Evolutionary conservation across 2,329 filamentous ascomycete genomes (phyloP).

Genomic region (Sordariomycetes sp.): DNA sequence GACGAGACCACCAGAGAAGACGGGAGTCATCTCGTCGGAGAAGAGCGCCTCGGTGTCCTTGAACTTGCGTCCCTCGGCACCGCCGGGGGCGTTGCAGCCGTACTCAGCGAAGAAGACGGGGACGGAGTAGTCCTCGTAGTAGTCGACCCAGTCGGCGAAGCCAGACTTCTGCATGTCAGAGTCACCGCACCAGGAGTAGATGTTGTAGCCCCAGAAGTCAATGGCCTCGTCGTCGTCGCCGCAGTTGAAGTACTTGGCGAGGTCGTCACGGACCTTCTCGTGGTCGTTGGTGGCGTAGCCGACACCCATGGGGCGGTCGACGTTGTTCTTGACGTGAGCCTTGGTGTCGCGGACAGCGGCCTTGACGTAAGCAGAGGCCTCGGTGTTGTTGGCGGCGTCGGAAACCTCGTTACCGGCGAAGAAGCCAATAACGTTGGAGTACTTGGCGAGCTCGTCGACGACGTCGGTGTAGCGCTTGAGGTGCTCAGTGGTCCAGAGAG

Average conservation of each 20-base stretch:
- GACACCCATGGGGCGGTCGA: slow-evolving; percentile 74
- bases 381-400: slow-evolving; percentile 81
- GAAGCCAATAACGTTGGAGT: slow-evolving; percentile 91
- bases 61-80: slow-evolving; percentile 63
- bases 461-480: slow-evolving; percentile 77
- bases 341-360: slow-evolving; percentile 95
- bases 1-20: slow-evolving; percentile 94
- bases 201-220: slow-evolving; percentile 99
- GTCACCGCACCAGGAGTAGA: slow-evolving; percentile 97
- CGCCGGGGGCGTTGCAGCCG: slow-evolving; percentile 69
- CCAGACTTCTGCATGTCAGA: slow-evolving; percentile 70
- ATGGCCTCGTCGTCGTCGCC: slow-evolving; percentile 57
- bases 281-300: slow-evolving; percentile 97
- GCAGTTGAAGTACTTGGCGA: slow-evolving; percentile 94
- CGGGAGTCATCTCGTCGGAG: slow-evolving; percentile 67
- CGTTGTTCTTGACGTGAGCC: slow-evolving; percentile 76
- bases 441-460: slow-evolving; percentile 70
- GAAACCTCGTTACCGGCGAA: slow-evolving; percentile 98
- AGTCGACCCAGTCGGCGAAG: slow-evolving; percentile 72
- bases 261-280: slow-evolving; percentile 66
- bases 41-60: slow-evolving; percentile 79
- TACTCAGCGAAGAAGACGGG: slow-evolving; percentile 99
- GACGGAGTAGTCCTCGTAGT: slow-evolving; percentile 83
- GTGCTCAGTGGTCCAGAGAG: slow-evolving; percentile 70
- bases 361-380: slow-evolving; percentile 90